Evolutionary conservation across 352 stramenopile species (phyloP).

Genomic region (Pelagophyceae sp.): DNA sequence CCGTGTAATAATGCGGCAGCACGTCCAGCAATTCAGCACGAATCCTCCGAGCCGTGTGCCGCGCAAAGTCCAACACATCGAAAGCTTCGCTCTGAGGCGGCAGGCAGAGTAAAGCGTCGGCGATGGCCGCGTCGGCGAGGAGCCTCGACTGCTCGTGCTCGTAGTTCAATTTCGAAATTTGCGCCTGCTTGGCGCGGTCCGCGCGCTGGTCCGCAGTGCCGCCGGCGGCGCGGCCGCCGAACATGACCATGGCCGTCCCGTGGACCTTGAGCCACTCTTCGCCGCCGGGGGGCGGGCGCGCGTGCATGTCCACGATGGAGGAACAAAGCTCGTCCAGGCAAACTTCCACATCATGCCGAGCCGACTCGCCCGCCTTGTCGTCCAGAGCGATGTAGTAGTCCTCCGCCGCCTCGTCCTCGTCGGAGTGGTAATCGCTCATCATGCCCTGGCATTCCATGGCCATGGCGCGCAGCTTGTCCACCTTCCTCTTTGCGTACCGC

Average conservation of each 20-base stretch:
- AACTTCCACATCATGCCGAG: slow-evolving; percentile 2
- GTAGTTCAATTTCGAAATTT: background rate
- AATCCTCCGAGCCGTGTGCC: background rate
- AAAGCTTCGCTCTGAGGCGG: background rate
- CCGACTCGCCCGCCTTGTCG: slow-evolving; percentile 12
- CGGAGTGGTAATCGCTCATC: slow-evolving; percentile 25
- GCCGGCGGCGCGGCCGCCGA: slow-evolving; percentile 1
- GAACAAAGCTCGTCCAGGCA: background rate
- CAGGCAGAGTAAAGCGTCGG: background rate
- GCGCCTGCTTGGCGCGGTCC: background rate
- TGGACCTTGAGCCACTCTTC: slow-evolving; percentile 5
- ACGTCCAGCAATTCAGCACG: background rate
- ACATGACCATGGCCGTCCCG: background rate
- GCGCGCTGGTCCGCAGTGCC: background rate
- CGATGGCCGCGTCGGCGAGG: background rate
- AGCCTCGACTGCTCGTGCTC: background rate
- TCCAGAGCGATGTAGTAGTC: slow-evolving; percentile 26
- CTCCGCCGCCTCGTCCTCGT: slow-evolving; percentile 25
- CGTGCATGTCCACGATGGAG: background rate
- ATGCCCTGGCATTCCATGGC: slow-evolving; percentile 27
- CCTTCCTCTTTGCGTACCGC: background rate
- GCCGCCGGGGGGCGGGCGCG: background rate
- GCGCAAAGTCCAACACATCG: background rate
- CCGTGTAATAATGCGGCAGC: slow-evolving; percentile 3
- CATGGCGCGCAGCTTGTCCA: slow-evolving; percentile 19